Percentiles rank a stretch among this genome's conserved stretches.
These are phyloP conservation scores for Lepiota venenata DNA, from an alignment of 768 basidiomycete species.

Conservation along the genomic window DNA sequence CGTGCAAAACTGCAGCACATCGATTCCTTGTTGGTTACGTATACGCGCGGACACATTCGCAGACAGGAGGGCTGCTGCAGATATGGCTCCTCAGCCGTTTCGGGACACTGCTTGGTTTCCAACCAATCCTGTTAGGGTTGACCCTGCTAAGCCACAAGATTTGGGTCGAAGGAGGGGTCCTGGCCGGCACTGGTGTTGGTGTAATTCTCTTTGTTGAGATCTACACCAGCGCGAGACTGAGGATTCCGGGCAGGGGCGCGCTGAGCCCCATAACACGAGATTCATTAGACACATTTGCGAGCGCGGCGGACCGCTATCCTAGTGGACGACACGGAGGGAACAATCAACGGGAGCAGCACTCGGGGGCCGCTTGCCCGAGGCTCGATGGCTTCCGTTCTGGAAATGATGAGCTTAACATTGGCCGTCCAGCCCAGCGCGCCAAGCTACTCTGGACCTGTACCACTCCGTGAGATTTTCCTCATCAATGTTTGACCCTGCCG, in stretches of 20 bases:
- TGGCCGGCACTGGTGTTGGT: slow-evolving; percentile 50
- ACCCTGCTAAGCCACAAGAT: slow-evolving; percentile 62
- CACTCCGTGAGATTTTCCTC: slow-evolving; percentile 52
- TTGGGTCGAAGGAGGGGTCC: slow-evolving; percentile 70
- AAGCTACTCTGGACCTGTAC: slow-evolving; percentile 54
- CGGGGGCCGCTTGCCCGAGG: slow-evolving; percentile 50
- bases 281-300: slow-evolving; percentile 52
- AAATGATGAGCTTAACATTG: slow-evolving; percentile 80
- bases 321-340: slow-evolving; percentile 49
- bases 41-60: slow-evolving; percentile 66
- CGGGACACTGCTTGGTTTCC: slow-evolving; percentile 65
- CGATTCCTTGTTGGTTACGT: slow-evolving; percentile 79
- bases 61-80: slow-evolving; percentile 71
- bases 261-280: slow-evolving; percentile 55
- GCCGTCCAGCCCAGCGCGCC: slow-evolving; percentile 67
- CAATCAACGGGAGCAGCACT: slow-evolving; percentile 40
- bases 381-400: slow-evolving; percentile 77
- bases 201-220: slow-evolving; percentile 59
- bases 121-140: slow-evolving; percentile 73
- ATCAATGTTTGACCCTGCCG: slow-evolving; percentile 6
- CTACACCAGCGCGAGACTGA: slow-evolving; percentile 49
- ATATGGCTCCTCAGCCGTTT: slow-evolving; percentile 75
- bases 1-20: slow-evolving; percentile 48
- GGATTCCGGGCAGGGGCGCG: slow-evolving; percentile 43
- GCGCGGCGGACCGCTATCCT: slow-evolving; percentile 38